These are phyloP conservation scores for Phytophthora gonapodyides DNA, from an alignment of 352 stramenopile species.

Conservation along the genomic window DNA sequence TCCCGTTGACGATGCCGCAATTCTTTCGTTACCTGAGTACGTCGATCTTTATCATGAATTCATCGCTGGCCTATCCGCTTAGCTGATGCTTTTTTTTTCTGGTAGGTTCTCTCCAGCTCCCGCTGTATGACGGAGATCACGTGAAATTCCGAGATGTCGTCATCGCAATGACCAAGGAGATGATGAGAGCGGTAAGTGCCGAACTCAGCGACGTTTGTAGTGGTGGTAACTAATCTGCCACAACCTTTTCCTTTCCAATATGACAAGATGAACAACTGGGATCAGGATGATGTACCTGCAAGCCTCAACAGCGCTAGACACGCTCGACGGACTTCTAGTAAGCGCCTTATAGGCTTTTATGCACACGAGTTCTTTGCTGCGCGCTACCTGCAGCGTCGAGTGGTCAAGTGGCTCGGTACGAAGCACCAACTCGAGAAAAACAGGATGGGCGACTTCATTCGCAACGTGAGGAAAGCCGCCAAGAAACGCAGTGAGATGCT, in stretches of 20 bases:
- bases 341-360: constrained; percentile 45
- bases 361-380: constrained; percentile 67
- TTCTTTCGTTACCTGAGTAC: constrained; percentile 55
- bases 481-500: constrained; percentile 61
- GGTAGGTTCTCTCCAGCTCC: constrained; percentile 58
- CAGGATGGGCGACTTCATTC: constrained; percentile 73
- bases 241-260: too few species aligned
- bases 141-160: constrained; percentile 88
- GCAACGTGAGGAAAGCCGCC: constrained; percentile 74
- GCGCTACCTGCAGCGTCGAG: constrained; percentile 47
- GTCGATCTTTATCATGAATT: constrained; percentile 7
- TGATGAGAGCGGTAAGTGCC: constrained; percentile 60
- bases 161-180: constrained; percentile 66
- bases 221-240: too few species aligned
- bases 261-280: constrained; percentile 7
- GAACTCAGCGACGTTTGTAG: too few species aligned
- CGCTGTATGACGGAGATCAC: constrained; percentile 73
- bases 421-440: constrained; percentile 65
- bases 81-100: not conserved
- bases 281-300: not conserved
- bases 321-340: constrained; percentile 4
- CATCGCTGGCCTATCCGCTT: not conserved
- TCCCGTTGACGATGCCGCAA: constrained; percentile 34
- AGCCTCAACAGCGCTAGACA: constrained; percentile 12
- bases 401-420: constrained; percentile 48